A percentile compares a stretch with the other conserved stretches of the same genome.
phyloP scores from a whole-genome alignment of 495 filamentous ascomycete genomes.

The Penicillium bovifimosum region DNA sequence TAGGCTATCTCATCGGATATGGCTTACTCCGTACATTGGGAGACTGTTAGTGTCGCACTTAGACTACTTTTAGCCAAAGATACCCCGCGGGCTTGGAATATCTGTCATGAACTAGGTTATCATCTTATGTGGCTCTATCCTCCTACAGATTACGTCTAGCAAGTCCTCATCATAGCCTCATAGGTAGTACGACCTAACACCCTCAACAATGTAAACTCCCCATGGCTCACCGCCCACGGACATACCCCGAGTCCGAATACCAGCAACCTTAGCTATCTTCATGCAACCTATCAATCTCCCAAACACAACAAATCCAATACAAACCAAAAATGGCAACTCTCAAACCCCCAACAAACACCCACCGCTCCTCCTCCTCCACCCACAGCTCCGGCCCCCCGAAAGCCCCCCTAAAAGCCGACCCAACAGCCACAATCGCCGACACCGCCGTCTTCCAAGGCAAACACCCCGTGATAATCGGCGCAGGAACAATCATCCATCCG shows the following conservation, averaged over 20 bases:
- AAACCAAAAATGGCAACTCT: slow-evolving; percentile 20
- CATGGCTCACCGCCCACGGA: neutral
- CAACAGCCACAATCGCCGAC: slow-evolving; percentile 67
- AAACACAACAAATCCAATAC: slow-evolving; percentile 1
- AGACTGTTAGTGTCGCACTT: neutral
- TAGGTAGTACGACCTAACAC: too few relatives aligned
- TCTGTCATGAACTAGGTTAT: neutral
- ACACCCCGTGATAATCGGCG: slow-evolving; percentile 63
- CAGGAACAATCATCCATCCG: slow-evolving; percentile 76
- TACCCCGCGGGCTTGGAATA: neutral
- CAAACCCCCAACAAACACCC: slow-evolving; percentile 24
- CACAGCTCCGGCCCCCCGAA: slow-evolving; percentile 17
- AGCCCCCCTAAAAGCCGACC: slow-evolving; percentile 65
- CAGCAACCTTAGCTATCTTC: neutral
- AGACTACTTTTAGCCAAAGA: neutral
- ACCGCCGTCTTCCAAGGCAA: slow-evolving; percentile 67
- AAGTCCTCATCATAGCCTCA: too few relatives aligned
- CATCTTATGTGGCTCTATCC: neutral
- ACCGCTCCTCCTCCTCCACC: slow-evolving; percentile 24
- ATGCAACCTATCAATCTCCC: neutral
- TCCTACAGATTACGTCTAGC: neutral
- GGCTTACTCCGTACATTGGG: neutral
- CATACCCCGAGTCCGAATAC: neutral
- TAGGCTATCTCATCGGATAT: neutral
- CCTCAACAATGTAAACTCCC: too few relatives aligned